Evolutionary conservation across 1,139 yeast genomes (phyloP).

Genomic region (Yamadazyma friedrichii): DNA sequence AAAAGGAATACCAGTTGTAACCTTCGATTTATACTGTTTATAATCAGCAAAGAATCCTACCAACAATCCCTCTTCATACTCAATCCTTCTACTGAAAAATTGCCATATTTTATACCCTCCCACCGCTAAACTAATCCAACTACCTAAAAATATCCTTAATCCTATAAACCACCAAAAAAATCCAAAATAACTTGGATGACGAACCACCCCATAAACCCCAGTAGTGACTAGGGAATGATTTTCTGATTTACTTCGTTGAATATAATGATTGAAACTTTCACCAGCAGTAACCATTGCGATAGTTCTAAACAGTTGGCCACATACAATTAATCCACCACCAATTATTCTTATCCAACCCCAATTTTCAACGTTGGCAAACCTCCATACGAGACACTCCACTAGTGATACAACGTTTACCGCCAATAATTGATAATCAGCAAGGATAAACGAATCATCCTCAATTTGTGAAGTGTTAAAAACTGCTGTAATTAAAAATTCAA

Average conservation of each 20-base stretch:
- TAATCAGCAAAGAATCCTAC: slow-evolving; percentile 67
- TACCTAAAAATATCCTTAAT: slow-evolving; percentile 66
- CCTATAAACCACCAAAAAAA: slow-evolving; percentile 95
- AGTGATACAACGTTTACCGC: slow-evolving; percentile 51
- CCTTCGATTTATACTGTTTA: slow-evolving; percentile 44
- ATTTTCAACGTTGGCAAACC: not conserved
- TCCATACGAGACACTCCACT: slow-evolving; percentile 21
- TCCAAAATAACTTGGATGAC: slow-evolving; percentile 94
- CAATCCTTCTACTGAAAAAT: slow-evolving; percentile 69
- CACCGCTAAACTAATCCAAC: slow-evolving; percentile 29
- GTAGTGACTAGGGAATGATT: slow-evolving; percentile 66
- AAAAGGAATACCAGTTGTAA: slow-evolving; percentile 66
- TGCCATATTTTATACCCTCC: slow-evolving; percentile 48
- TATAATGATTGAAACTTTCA: slow-evolving; percentile 79
- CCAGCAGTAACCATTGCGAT: slow-evolving; percentile 87
- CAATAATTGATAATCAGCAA: slow-evolving; percentile 71
- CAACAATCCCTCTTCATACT: slow-evolving; percentile 66
- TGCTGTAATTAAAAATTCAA: slow-evolving; percentile 82
- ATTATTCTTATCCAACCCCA: slow-evolving; percentile 9
- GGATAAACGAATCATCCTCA: slow-evolving; percentile 71
- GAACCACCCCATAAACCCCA: slow-evolving; percentile 64
- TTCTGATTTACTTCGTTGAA: slow-evolving; percentile 51
- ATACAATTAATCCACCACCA: slow-evolving; percentile 48
- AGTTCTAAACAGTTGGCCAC: slow-evolving; percentile 70
- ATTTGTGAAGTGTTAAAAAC: slow-evolving; percentile 64